Base-by-base conservation (phyloP, 768 basidiomycete species). In the Russula earlei region DNA sequence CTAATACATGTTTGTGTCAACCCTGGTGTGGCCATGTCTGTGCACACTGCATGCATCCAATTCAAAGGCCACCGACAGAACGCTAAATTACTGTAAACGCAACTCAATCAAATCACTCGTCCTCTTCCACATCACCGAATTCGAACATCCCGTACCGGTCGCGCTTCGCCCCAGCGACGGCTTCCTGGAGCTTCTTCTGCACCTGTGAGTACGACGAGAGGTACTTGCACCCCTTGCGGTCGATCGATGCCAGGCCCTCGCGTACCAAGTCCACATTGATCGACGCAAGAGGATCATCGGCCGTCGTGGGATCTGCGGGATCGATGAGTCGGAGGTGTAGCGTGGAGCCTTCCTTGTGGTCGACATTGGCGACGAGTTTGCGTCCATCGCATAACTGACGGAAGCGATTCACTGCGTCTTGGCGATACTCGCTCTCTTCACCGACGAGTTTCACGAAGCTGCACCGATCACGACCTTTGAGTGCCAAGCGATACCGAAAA, bases 311-410 rank as follows among this genome's bases (percentile, higher is more conserved):
- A 70, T 92, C 86, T 24, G 75, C 68, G 1, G 95, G 89, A 67
- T 98, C 94, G 59, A 96, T 95, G 34, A 99, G 81, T 46, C 95
- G 87, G 52, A 99, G 80, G 69, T 96, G 92, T 27, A 94, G 74
- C 1, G 84, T 65, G 20, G 77, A 62, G 24, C 87, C 85, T 65
- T 96, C 95, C 65, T 76, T 83, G 65, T 85, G 79, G 69, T 99
- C 96, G 55, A 93, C 75, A 71, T 94, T 97, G n/a, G 93, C 96
- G 47, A 98, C 75, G n/a, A 98, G 77, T 66, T 93, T 93, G 51
- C 92, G 85, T n/a, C 91, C 91, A 70, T 93, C 92, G 62, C 87
- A 89, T 19, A 93, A 74, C 15, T 77, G 69, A 24, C 85, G 82
- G 83, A 97, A 97, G 48, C 89, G 84, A 48, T 90, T 85, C 46